Conservation (phyloP, 2,329 filamentous ascomycete genomes). For the Pezicula neosporulosa region DNA sequence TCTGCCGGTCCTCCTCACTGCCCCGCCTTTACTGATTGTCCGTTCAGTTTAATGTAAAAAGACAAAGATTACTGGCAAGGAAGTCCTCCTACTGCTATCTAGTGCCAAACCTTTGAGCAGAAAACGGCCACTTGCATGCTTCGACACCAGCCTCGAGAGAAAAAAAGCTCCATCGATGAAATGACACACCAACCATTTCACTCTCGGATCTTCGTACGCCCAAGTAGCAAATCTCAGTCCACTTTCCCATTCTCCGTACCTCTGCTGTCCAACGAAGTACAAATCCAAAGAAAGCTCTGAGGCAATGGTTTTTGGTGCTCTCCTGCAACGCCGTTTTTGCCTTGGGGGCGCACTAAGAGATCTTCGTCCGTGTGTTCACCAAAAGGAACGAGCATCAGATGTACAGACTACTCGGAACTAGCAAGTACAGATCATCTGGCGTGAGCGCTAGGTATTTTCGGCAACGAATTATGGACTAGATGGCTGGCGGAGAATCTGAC, state of each 20-base stretch:
- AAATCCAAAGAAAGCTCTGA: neutral
- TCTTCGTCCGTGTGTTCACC: no score
- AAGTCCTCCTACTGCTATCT: neutral
- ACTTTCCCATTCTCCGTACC: slow-evolving; percentile 5
- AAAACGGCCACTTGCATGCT: slow-evolving; percentile 16
- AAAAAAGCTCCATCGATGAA: neutral
- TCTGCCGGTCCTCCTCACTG: no score
- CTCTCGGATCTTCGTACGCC: slow-evolving; percentile 9
- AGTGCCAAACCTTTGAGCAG: slow-evolving; percentile 1
- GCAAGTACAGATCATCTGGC: neutral
- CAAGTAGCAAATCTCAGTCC: slow-evolving; percentile 11
- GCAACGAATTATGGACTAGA: neutral
- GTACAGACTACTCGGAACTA: neutral
- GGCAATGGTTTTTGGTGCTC: no score
- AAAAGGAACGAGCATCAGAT: neutral
- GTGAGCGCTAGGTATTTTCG: neutral
- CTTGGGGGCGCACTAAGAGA: neutral
- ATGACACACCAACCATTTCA: slow-evolving; percentile 1
- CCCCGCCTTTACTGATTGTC: no score
- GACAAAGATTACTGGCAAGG: neutral
- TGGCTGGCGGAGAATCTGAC: neutral
- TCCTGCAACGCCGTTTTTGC: neutral
- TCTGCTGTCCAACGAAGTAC: neutral
- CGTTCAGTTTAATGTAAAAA: no score
- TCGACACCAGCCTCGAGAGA: neutral